Evolutionary conservation across 2,329 filamentous ascomycete genomes (phyloP).

Genomic region (Drechmeria coniospora): DNA sequence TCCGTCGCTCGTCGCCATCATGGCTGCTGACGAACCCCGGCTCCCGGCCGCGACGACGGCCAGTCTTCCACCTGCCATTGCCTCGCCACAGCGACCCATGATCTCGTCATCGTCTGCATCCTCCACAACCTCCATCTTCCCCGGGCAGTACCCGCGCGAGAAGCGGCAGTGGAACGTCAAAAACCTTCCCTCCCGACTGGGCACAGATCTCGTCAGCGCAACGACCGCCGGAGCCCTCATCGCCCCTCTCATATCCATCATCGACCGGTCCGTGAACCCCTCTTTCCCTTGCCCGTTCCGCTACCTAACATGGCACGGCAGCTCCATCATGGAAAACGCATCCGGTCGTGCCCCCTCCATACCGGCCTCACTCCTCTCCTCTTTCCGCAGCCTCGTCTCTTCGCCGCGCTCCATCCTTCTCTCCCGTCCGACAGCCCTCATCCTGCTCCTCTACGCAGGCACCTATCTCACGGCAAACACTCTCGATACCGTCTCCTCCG

Average conservation of each 20-base stretch:
- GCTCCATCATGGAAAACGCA: slow-evolving; percentile 71
- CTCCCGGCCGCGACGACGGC: too few species aligned
- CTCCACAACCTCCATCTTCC: too few species aligned
- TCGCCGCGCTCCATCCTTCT: slow-evolving; percentile 46
- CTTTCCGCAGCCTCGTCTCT: slow-evolving; percentile 38
- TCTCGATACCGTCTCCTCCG: slow-evolving; percentile 66
- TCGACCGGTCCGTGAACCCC: slow-evolving; percentile 52
- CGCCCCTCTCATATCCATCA: slow-evolving; percentile 72
- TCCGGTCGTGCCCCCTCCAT: slow-evolving; percentile 46
- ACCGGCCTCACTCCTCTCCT: slow-evolving; percentile 40
- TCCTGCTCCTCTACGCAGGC: slow-evolving; percentile 65
- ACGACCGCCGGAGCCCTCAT: slow-evolving; percentile 58
- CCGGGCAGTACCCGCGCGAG: too few species aligned
- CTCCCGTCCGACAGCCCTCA: slow-evolving; percentile 52
- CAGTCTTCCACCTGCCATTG: too few species aligned
- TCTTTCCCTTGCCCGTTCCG: not conserved
- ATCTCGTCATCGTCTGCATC: too few species aligned
- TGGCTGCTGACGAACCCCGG: too few species aligned
- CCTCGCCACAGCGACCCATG: too few species aligned
- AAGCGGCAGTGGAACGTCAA: slow-evolving; percentile 53
- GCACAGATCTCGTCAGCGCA: slow-evolving; percentile 54
- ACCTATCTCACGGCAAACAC: slow-evolving; percentile 83
- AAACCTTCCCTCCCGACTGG: slow-evolving; percentile 51
- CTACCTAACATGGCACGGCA: slow-evolving; percentile 16
- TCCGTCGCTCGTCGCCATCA: too few species aligned